Evolutionary conservation across 768 basidiomycete species (phyloP).

Genomic region (Serendipita sp.): DNA sequence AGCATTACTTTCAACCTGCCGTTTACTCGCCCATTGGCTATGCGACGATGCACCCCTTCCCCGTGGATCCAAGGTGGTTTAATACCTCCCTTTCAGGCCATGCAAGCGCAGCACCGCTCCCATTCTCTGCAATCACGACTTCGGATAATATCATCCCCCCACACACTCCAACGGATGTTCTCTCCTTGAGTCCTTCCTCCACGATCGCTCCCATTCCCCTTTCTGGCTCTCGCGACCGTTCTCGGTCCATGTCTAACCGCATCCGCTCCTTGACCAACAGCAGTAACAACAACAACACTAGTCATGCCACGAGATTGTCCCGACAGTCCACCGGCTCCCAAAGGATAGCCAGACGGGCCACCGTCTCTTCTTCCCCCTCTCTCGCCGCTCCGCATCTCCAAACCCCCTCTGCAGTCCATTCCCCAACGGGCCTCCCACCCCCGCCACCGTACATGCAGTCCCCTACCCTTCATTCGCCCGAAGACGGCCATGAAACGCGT

Average conservation of each 20-base stretch:
- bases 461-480: not conserved
- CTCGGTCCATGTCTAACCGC: conserved; percentile 5
- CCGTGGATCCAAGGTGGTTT: conserved; percentile 6
- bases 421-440: not conserved
- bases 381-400: not conserved
- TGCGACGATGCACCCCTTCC: conserved; percentile 1
- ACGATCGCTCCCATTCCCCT: conserved; percentile 6
- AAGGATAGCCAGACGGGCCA: not conserved
- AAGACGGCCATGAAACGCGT: conserved; percentile 6
- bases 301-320: not conserved
- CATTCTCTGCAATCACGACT: not conserved
- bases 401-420: not conserved
- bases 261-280: not conserved
- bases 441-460: not conserved
- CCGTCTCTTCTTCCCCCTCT: not conserved
- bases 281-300: not conserved
- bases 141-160: conserved; percentile 2
- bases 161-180: not conserved
- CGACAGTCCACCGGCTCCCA: not conserved
- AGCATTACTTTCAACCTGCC: not conserved
- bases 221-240: conserved; percentile 3
- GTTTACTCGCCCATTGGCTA: conserved; percentile 1
- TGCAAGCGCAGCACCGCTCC: conserved; percentile 4
- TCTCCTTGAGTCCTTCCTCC: conserved; percentile 3
- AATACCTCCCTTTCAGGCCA: not conserved